Percentiles rank a stretch among this genome's conserved stretches.
Evolutionary conservation across 257 asterid genomes (phyloP).

Genomic region (Capsicum baccatum): DNA sequence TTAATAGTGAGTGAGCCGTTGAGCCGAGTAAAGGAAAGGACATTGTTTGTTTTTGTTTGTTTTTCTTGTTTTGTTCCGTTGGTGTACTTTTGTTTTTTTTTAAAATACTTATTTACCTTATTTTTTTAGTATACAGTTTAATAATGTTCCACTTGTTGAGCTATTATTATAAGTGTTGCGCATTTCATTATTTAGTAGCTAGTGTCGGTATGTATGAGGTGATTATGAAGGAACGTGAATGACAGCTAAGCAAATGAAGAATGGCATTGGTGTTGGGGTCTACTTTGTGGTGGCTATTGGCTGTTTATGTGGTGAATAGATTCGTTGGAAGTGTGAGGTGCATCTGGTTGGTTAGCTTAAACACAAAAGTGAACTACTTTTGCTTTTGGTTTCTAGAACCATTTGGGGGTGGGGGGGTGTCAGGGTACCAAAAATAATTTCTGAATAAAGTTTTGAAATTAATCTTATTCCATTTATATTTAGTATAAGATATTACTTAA

Average conservation of each 20-base stretch:
- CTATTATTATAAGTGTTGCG: background rate
- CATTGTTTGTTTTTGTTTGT: slow-evolving; percentile 8
- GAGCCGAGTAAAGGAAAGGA: slow-evolving; percentile 1
- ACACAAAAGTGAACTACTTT: background rate
- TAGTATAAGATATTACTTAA: too few species aligned
- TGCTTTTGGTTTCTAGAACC: background rate
- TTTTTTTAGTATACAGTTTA: background rate
- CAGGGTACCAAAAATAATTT: too few species aligned
- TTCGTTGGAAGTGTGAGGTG: background rate
- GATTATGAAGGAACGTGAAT: background rate
- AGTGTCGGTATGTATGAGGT: background rate
- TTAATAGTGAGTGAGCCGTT: slow-evolving; percentile 30
- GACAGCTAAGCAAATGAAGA: slow-evolving; percentile 30
- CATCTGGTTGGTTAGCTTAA: background rate
- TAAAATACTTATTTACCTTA: background rate
- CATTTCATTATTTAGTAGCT: background rate
- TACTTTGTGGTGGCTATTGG: slow-evolving; percentile 14
- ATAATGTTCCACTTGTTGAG: slow-evolving; percentile 24
- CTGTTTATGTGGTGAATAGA: background rate
- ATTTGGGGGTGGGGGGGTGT: too few species aligned
- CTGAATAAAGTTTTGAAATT: too few species aligned
- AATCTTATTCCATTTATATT: too few species aligned
- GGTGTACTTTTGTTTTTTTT: background rate
- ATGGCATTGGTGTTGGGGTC: slow-evolving; percentile 5
- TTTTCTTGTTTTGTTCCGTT: background rate